Evolutionary conservation across 768 basidiomycete species (phyloP).

Genomic region (Tylopilus balloui): DNA sequence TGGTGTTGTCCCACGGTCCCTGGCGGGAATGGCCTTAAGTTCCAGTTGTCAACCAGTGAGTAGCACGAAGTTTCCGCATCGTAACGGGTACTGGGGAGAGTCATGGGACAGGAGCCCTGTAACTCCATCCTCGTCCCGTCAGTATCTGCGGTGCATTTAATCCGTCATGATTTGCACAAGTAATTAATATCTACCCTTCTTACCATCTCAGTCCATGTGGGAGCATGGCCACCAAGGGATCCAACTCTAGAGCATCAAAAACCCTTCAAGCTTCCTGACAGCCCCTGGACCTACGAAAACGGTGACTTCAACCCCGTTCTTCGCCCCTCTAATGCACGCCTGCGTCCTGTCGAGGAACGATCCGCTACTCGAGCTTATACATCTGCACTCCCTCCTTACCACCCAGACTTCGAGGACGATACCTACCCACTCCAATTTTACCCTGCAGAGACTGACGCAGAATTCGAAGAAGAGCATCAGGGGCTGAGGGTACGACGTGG

Average conservation of each 20-base stretch:
- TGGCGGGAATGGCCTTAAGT: slow-evolving; percentile 73
- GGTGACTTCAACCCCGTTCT: slow-evolving; percentile 72
- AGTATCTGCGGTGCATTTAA: slow-evolving; percentile 3
- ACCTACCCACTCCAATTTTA: slow-evolving; percentile 18
- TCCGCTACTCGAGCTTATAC: slow-evolving; percentile 31
- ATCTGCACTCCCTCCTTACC: slow-evolving; percentile 66
- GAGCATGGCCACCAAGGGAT: slow-evolving; percentile 74
- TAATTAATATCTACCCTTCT: slow-evolving; percentile 11
- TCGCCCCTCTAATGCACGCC: slow-evolving; percentile 51
- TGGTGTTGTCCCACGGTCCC: slow-evolving; percentile 82
- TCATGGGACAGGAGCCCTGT: slow-evolving; percentile 3
- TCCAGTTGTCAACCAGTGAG: slow-evolving; percentile 75
- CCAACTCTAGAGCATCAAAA: slow-evolving; percentile 38
- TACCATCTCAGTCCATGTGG: slow-evolving; percentile 33
- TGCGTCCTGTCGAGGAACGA: slow-evolving; percentile 28
- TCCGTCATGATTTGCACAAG: not conserved
- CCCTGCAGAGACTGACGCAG: slow-evolving; percentile 20
- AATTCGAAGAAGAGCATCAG: slow-evolving; percentile 30
- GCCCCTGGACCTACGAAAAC: slow-evolving; percentile 87
- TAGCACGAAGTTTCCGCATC: slow-evolving; percentile 44
- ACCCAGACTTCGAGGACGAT: slow-evolving; percentile 58
- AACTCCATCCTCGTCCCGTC: not conserved
- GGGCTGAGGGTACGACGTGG: slow-evolving; percentile 55
- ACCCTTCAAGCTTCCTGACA: slow-evolving; percentile 47
- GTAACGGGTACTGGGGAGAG: slow-evolving; percentile 9